Percentiles rank a stretch among this genome's conserved stretches.
Conservation (phyloP, 1,139 yeast species). For the Candida mesenterica region DNA sequence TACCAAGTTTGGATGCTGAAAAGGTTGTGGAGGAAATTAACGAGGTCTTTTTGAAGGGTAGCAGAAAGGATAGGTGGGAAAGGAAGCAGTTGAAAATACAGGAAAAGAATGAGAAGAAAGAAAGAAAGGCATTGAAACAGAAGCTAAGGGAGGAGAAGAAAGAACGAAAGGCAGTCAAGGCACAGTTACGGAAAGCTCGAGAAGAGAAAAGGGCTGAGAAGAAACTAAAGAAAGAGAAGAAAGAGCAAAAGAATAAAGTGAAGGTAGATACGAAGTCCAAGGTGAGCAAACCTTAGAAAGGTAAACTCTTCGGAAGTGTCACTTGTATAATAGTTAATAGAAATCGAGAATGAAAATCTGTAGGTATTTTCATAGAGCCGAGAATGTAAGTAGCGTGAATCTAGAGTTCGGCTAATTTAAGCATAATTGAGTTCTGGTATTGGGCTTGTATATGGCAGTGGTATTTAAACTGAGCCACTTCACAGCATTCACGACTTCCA, state of each 20-base stretch:
- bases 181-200: slow-evolving; percentile 6
- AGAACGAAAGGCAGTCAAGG: slow-evolving; percentile 12
- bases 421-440: no score
- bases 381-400: no score
- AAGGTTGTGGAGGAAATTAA: slow-evolving; percentile 16
- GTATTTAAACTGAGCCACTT: no score
- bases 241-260: slow-evolving; percentile 8
- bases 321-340: no score
- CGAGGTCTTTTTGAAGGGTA: slow-evolving; percentile 9
- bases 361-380: no score
- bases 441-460: no score
- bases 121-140: slow-evolving; percentile 12
- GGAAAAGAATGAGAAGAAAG: slow-evolving; percentile 10
- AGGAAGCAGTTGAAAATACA: slow-evolving; percentile 8
- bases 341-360: no score
- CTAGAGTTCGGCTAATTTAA: no score
- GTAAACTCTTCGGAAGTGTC: no score
- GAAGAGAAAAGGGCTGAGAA: slow-evolving; percentile 9
- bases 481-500: no score
- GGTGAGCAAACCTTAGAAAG: slow-evolving; percentile 13
- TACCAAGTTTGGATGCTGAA: slow-evolving; percentile 13
- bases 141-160: slow-evolving; percentile 11
- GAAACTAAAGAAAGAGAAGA: slow-evolving; percentile 10
- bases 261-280: slow-evolving; percentile 15
- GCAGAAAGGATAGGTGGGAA: slow-evolving; percentile 10